Evolutionary conservation across 1,139 yeast genomes (phyloP), one percentile per base, ranked within the genome.

Genomic region (Geotrichum cucujoidarum): DNA sequence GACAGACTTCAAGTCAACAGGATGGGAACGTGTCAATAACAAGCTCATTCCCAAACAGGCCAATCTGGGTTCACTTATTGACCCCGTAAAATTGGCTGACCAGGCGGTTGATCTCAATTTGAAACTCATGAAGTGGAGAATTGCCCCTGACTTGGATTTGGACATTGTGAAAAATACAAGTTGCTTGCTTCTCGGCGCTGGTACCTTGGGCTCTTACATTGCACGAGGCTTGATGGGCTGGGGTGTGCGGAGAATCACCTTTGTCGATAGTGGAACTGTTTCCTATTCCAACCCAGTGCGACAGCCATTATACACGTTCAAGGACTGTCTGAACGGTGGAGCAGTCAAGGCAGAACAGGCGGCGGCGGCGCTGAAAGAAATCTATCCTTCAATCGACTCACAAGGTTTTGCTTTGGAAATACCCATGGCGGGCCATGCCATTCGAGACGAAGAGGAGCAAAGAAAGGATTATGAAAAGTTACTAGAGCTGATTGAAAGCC

Each of bases 401-500:
- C 51, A 59, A 7, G 97, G 97, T 0, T 61, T 72, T 38, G 69
- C 71, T 33, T 57, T 92, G 41, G 90, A 83, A 54, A 86, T 92
- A 1, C 97, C 97, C 0, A 94, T 94, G 98, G 84, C 90, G 16
- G 99, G 98, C 0, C 98, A 92, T 62, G 81, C 92, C 0, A 68
- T 85, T 0, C 74, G 78, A 0, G 74, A 79, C 53, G 85, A 78
- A 54, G 63, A 58, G 0, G 69, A 62, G 30, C 83, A 79, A 55
- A 65, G 63, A 38, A 56, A 59, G 4, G 82, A 80, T 46, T 90
- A 71, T 61, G 74, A 78, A 0, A 60, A 62, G 43, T 67, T 92
- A 20, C 67, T 68, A 22, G 57, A 68, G 35, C 69, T 89, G n/a
- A 77, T 88, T 34, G 73, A 75, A 22, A 68, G 66, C 0, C 90